These are phyloP conservation scores for Diaporthe nobilis DNA, from an alignment of 2,329 filamentous ascomycete genomes.

Conservation along the genomic window DNA sequence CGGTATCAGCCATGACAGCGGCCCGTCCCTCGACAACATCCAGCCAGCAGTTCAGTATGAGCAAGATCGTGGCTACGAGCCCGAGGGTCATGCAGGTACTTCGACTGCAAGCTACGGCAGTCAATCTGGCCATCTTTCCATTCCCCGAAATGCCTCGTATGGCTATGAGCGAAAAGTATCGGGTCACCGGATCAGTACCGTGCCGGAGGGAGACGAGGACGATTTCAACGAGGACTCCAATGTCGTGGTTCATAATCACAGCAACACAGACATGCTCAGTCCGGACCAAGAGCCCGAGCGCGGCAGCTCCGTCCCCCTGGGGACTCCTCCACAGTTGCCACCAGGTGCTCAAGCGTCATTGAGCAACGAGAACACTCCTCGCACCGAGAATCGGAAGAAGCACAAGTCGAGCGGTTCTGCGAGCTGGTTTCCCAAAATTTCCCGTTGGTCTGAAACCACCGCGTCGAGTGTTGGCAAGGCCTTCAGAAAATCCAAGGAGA, in stretches of 20 bases:
- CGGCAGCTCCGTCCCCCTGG: slow-evolving; percentile 68
- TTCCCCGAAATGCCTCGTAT: slow-evolving; percentile 64
- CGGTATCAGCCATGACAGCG: slow-evolving; percentile 62
- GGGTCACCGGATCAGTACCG: slow-evolving; percentile 90
- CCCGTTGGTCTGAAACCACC: slow-evolving; percentile 97
- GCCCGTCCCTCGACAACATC: slow-evolving; percentile 78
- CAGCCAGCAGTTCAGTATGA: slow-evolving; percentile 74
- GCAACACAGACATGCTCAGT: slow-evolving; percentile 70
- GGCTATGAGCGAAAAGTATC: slow-evolving; percentile 71
- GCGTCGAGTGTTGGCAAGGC: slow-evolving; percentile 87
- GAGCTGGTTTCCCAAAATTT: slow-evolving; percentile 89
- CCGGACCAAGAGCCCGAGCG: slow-evolving; percentile 69
- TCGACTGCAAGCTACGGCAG: slow-evolving; percentile 79
- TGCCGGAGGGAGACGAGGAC: slow-evolving; percentile 82
- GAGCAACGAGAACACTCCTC: slow-evolving; percentile 86
- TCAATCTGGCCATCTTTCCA: slow-evolving; percentile 82
- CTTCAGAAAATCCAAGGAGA: slow-evolving; percentile 78
- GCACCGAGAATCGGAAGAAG: slow-evolving; percentile 83
- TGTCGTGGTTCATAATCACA: slow-evolving; percentile 46
- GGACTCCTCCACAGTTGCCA: slow-evolving; percentile 70
- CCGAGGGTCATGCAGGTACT: slow-evolving; percentile 83
- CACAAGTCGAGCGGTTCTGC: slow-evolving; percentile 89
- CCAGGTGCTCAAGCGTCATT: slow-evolving; percentile 58
- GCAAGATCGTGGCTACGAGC: slow-evolving; percentile 83
- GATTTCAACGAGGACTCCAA: slow-evolving; percentile 55